These are phyloP conservation scores for Gossypium herbaceum DNA, from an alignment of 345 rosid species.

Conservation along the genomic window DNA sequence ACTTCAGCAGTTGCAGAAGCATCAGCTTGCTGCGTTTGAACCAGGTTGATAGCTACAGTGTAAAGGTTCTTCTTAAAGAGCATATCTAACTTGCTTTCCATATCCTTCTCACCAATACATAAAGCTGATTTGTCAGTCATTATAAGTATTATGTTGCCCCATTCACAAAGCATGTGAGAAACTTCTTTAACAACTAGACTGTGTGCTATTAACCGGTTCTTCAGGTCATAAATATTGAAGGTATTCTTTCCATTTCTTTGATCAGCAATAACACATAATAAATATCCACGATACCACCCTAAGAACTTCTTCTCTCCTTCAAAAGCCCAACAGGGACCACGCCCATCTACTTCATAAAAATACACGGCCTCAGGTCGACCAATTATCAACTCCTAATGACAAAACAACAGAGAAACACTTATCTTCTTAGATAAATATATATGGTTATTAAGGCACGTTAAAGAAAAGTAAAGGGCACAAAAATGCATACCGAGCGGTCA, in stretches of 20 bases:
- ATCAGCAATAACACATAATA: constrained; percentile 82
- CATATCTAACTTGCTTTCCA: constrained; percentile 99
- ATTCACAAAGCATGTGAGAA: constrained; percentile 92
- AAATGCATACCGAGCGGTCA: constrained; percentile 69
- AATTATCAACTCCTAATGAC: constrained; percentile 73
- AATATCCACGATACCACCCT: constrained; percentile 97
- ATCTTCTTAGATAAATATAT: constrained; percentile 3
- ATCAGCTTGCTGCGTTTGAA: constrained; percentile 97
- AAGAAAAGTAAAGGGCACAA: constrained; percentile 1
- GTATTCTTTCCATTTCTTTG: constrained; percentile 68
- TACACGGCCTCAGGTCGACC: constrained; percentile 97
- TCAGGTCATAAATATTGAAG: constrained; percentile 86
- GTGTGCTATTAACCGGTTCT: constrained; percentile 86
- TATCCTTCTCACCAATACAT: constrained; percentile 93
- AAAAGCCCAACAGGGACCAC: constrained; percentile 99
- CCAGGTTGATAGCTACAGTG: constrained; percentile 93
- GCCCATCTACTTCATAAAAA: constrained; percentile 95
- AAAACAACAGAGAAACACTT: constrained; percentile 15
- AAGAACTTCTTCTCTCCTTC: constrained; percentile 91
- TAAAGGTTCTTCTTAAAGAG: constrained; percentile 93
- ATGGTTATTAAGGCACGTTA: neutral
- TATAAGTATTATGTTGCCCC: constrained; percentile 91
- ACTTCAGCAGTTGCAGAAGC: constrained; percentile 99
- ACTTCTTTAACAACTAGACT: constrained; percentile 76
- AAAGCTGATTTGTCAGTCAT: constrained; percentile 62